phyloP scores from a whole-genome alignment of 2,329 filamentous ascomycete species.

The Ilyonectria sp. region DNA sequence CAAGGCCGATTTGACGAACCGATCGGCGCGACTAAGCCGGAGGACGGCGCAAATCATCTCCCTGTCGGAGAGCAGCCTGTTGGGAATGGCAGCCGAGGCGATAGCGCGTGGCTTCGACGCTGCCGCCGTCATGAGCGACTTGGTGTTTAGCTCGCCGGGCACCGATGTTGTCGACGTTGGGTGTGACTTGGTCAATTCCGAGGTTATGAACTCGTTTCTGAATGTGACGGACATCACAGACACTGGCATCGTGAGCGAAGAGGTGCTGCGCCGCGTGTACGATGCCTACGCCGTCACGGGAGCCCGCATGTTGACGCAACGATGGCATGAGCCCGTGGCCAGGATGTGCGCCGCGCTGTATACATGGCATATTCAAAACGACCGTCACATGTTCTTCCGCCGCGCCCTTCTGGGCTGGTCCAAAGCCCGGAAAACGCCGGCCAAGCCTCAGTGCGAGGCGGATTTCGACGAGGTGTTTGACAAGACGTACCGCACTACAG shows the following conservation, averaged over 20 bases:
- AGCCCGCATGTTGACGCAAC: slow-evolving; percentile 49
- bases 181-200: slow-evolving; percentile 42
- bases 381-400: slow-evolving; percentile 51
- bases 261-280: slow-evolving; percentile 37
- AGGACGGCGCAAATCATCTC: slow-evolving; percentile 43
- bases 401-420: slow-evolving; percentile 49
- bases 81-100: slow-evolving; percentile 44
- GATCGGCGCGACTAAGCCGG: slow-evolving; percentile 37
- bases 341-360: slow-evolving; percentile 51
- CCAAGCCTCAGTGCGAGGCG: slow-evolving; percentile 44
- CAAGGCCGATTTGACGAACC: slow-evolving; percentile 36
- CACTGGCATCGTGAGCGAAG: slow-evolving; percentile 36
- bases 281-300: slow-evolving; percentile 42
- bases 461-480: slow-evolving; percentile 53
- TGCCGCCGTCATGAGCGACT: slow-evolving; percentile 42
- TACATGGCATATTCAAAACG: slow-evolving; percentile 53
- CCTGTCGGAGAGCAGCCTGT: slow-evolving; percentile 41
- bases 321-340: slow-evolving; percentile 52
- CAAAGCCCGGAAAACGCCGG: slow-evolving; percentile 48
- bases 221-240: slow-evolving; percentile 43
- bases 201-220: slow-evolving; percentile 45
- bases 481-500: slow-evolving; percentile 45
- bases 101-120: slow-evolving; percentile 41
- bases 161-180: slow-evolving; percentile 44
- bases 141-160: slow-evolving; percentile 45